Conservation (phyloP, 2,329 filamentous ascomycete species). For the Cladosporium oxysporum region DNA sequence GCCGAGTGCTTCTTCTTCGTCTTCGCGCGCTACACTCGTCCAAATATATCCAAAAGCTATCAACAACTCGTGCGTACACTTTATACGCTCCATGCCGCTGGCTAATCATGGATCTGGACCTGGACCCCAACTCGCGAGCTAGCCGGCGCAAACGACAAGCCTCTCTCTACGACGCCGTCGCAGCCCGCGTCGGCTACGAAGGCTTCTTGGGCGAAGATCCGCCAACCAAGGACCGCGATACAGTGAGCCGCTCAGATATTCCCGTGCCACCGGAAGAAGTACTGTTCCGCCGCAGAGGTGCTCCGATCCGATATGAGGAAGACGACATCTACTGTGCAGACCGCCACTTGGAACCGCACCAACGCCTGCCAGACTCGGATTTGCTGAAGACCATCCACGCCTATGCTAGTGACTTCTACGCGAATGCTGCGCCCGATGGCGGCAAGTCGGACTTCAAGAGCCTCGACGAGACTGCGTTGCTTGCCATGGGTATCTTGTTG, state of each 20-base stretch:
- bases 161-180: constrained; percentile 69
- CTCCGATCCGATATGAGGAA: constrained; percentile 68
- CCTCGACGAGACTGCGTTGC: constrained; percentile 76
- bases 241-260: constrained; percentile 32
- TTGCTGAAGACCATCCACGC: constrained; percentile 68
- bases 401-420: constrained; percentile 69
- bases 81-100: background rate
- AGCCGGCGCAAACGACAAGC: constrained; percentile 6
- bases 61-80: background rate
- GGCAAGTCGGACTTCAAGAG: constrained; percentile 53
- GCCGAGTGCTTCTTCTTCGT: constrained; percentile 5
- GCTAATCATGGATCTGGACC: background rate
- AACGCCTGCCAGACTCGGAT: constrained; percentile 66
- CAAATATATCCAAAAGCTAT: background rate
- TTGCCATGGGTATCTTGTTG: constrained; percentile 73
- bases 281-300: constrained; percentile 65
- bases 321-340: constrained; percentile 71
- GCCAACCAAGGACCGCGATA: constrained; percentile 33
- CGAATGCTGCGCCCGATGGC: constrained; percentile 32
- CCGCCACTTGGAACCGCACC: constrained; percentile 52
- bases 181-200: constrained; percentile 53
- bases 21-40: background rate
- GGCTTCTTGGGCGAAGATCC: constrained; percentile 46
- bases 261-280: constrained; percentile 68
- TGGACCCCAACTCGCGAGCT: background rate